These are phyloP conservation scores for Linum trigynum DNA, from an alignment of 345 rosid species.

Conservation along the genomic window DNA sequence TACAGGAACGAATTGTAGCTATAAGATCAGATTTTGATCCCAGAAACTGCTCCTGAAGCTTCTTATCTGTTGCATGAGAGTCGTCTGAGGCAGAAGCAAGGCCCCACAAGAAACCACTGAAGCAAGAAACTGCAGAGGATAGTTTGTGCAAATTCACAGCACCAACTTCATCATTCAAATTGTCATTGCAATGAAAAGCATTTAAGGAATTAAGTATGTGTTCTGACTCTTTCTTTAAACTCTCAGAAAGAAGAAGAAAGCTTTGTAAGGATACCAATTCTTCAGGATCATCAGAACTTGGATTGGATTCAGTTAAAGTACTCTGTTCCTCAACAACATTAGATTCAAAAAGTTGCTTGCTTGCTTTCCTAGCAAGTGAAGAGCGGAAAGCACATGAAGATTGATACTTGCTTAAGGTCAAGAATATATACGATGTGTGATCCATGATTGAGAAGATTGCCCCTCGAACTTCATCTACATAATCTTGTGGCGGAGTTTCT, in stretches of 20 bases:
- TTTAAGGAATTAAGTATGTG: slow-evolving; percentile 32
- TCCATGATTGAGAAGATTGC: slow-evolving; percentile 55
- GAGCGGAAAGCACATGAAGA: slow-evolving; percentile 24
- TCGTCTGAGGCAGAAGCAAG: slow-evolving; percentile 46
- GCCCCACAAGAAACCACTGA: slow-evolving; percentile 84
- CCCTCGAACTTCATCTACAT: slow-evolving; percentile 20
- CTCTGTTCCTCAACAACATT: slow-evolving; percentile 18
- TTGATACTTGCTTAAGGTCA: slow-evolving; percentile 40
- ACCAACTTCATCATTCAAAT: slow-evolving; percentile 20
- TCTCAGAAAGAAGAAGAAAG: slow-evolving; percentile 32
- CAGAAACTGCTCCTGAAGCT: slow-evolving; percentile 25
- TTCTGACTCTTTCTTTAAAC: slow-evolving; percentile 49
- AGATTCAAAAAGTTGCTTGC: slow-evolving; percentile 21
- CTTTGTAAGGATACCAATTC: slow-evolving; percentile 35
- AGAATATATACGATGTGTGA: slow-evolving; percentile 58
- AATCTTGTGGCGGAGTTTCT: slow-evolving; percentile 20
- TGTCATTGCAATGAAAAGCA: slow-evolving; percentile 25
- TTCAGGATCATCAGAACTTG: slow-evolving; percentile 19
- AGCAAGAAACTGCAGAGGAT: slow-evolving; percentile 47
- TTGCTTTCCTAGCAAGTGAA: slow-evolving; percentile 11
- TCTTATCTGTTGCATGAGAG: slow-evolving; percentile 26
- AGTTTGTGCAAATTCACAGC: slow-evolving; percentile 34
- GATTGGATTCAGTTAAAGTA: slow-evolving; percentile 15
- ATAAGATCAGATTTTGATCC: slow-evolving; percentile 31
- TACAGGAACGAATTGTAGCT: slow-evolving; percentile 27